Percentiles rank a stretch among this genome's conserved stretches.
Conservation (phyloP, 495 filamentous ascomycete species). For the Xylaria cubensis region DNA sequence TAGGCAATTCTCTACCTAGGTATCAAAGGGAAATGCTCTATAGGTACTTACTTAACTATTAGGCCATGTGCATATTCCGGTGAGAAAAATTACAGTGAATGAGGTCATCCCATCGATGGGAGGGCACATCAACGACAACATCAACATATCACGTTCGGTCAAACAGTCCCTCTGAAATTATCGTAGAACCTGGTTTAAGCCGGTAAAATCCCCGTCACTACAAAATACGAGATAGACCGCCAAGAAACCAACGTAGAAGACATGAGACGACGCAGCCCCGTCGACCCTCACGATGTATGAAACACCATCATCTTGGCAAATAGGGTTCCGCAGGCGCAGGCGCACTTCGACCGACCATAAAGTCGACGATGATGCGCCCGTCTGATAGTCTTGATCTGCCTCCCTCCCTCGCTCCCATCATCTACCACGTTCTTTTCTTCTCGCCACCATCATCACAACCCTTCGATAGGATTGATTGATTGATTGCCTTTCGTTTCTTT, state of each 20-base stretch:
- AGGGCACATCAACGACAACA: neutral
- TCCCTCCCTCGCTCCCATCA: neutral
- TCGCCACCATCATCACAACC: neutral
- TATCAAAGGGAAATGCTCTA: neutral
- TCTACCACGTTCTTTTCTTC: neutral
- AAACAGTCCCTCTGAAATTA: neutral
- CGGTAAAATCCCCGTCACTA: neutral
- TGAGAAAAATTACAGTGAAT: too few species aligned
- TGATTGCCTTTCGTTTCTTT: conserved; percentile 12
- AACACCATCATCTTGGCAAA: conserved; percentile 12
- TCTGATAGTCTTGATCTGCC: conserved; percentile 7
- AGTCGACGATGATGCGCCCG: conserved; percentile 11
- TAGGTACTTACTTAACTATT: too few species aligned
- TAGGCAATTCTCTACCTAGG: neutral
- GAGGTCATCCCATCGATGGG: too few species aligned
- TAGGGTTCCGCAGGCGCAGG: neutral
- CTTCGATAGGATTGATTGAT: conserved; percentile 16
- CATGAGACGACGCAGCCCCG: conserved; percentile 16
- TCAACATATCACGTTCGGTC: neutral
- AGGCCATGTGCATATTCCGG: too few species aligned
- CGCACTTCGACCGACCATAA: neutral
- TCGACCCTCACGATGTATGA: conserved; percentile 12
- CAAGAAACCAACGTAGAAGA: neutral
- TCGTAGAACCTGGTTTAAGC: neutral
- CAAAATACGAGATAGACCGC: neutral